Evolutionary conservation across 306 rosid genomes (phyloP), one percentile per base, ranked within the genome.

Genomic region (Vigna mungo): DNA sequence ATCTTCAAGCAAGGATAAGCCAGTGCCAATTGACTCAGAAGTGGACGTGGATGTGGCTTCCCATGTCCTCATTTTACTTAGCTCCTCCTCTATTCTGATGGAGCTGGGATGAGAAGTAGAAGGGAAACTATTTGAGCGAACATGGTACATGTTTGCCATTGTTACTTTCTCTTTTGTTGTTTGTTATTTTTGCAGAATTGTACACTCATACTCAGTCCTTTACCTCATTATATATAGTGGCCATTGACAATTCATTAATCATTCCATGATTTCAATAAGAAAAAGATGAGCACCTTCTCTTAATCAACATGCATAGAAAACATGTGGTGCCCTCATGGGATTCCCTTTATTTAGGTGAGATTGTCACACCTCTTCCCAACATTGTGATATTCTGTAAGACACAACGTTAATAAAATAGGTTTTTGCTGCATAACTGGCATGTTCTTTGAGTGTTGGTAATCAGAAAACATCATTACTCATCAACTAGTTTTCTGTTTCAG

Each of bases 91-190:
- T 14, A 87, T 78, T 60, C 80, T 87, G 1, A 27, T 7, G 13
- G 88, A 70, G 83, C 77, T 74, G 2, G 98, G 95, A 82, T 88
- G 98, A 64, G 96, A 88, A 61, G 74, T 87, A 47, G 87, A 53
- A 58, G 98, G 93, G 8, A 92, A 78, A 84, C 98, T 92, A 2
- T 89, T 79, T 10, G 91, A 92, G 39, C 97, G 86, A 72, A 75
- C 76, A 21, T 82, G 86, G 77, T 43, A 78, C 17, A 62, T 90
- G 55, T 17, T 30, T 62, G 86, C 92, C 97, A 91, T 91, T 13
- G 23, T 72, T 21, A 3, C 62, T 72, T 62, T 74, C 7, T 36
- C 41, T 4, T 49, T 37, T 65, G 8, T 53, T 7, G 5, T 66
- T 1, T 37, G 1, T 64, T 64, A 2, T 49, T 34, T 12, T 34